Evolutionary conservation across 495 filamentous ascomycete genomes (phyloP), one percentile per base, ranked within the genome.

Genomic region (Filosporella fistucella): DNA sequence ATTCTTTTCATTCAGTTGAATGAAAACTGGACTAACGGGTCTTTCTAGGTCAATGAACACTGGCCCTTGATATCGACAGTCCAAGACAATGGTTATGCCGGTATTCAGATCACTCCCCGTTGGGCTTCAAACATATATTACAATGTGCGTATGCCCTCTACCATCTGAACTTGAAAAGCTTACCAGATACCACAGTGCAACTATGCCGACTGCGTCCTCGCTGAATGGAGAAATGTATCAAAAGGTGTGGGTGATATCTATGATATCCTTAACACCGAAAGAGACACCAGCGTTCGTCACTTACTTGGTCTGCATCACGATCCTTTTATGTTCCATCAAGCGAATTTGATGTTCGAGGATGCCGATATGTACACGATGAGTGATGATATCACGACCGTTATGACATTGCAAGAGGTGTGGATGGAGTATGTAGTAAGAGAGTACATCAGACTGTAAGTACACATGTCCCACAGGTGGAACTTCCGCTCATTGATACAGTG

Each of bases 81-180:
- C 4, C 69, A 59, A 12, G 49, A 34, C 4, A 74, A 82, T 44
- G 79, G 79, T 8, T 77, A 74, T 46, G 69, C 52, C 11, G 79
- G 79, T 8, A 65, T 81, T 28, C 68, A 71, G 48, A 68, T 82
- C 34, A 74, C 78, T 60, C 77, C 77, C n/a, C 76, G 80, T 29
- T 84, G 75, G 73, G 72, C 80, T 9, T 75, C 77, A 4, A 72
- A 70, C 24, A 82, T 82, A 53, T 84, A 80, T 65, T 84, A 78
- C 65, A 80, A 84, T 64, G 45, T 40, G 18, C 10, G 45, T 40
- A 14, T 40, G 16, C 8, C 7, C 17, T 10, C 36, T 40, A 18
- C 13, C 13, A 14, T 5, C 23, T 40, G 36, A 18, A 13, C 8
- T 20, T 20, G 6, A 20, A 7, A 4, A 40, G 12, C 36, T 21